A percentile compares a stretch with the other conserved stretches of the same genome.
These are phyloP conservation scores for Elsinoe necatrix DNA, from an alignment of 2,329 filamentous ascomycete genomes.

Conservation along the genomic window DNA sequence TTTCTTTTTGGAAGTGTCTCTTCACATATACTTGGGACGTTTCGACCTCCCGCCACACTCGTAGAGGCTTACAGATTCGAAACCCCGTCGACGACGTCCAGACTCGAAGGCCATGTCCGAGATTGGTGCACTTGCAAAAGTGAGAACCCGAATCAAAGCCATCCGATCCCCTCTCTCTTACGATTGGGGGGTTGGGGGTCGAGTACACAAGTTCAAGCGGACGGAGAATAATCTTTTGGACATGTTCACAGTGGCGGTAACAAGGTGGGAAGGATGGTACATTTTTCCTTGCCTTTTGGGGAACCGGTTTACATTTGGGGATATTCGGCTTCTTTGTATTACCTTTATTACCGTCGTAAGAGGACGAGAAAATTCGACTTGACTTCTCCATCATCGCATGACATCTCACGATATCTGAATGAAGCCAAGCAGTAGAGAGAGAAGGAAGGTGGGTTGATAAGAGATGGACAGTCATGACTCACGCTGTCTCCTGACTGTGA, in stretches of 20 bases:
- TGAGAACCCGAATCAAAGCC: not conserved
- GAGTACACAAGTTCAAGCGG: not conserved
- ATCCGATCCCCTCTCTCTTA: not conserved
- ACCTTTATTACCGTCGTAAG: no score
- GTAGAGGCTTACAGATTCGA: not conserved
- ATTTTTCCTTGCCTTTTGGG: no score
- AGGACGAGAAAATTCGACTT: not conserved
- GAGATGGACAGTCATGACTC: not conserved
- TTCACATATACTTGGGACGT: not conserved
- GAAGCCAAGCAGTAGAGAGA: not conserved
- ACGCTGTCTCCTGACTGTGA: not conserved
- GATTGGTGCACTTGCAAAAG: not conserved
- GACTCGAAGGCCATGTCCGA: not conserved
- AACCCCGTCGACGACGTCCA: not conserved
- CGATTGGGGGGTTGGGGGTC: not conserved
- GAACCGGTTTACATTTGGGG: no score
- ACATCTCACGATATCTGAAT: no score
- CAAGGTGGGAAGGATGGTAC: no score
- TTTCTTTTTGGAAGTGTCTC: not conserved
- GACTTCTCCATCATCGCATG: not conserved
- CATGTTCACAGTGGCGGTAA: no score
- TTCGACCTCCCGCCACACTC: not conserved
- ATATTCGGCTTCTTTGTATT: no score
- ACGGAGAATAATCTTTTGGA: no score
- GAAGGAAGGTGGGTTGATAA: not conserved